These are phyloP conservation scores for Akebia trifoliata DNA, from an alignment of 164 flowering plant species.

Conservation along the genomic window DNA sequence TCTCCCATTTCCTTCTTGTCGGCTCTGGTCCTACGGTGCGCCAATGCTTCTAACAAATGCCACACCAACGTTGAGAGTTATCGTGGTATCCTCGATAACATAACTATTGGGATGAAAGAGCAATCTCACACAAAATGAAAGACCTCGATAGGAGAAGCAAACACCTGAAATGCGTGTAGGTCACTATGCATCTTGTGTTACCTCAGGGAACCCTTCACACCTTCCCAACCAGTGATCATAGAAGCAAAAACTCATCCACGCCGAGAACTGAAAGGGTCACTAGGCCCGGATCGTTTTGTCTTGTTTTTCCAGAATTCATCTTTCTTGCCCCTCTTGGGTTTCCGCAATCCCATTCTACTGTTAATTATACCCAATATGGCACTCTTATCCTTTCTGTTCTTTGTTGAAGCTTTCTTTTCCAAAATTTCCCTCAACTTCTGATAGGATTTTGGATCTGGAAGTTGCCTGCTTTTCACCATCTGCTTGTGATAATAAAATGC, in stretches of 20 bases:
- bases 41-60: too few species aligned
- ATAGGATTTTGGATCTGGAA: slow-evolving; percentile 71
- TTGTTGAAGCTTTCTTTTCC: slow-evolving; percentile 64
- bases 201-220: too few species aligned
- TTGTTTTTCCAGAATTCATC: slow-evolving; percentile 92
- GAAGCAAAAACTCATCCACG: background rate
- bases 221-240: background rate
- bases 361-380: slow-evolving; percentile 78
- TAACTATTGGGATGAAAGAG: too few species aligned
- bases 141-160: too few species aligned
- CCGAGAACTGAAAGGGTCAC: slow-evolving; percentile 1
- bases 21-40: too few species aligned
- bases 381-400: slow-evolving; percentile 70
- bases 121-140: too few species aligned
- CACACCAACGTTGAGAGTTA: too few species aligned
- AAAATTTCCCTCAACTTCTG: slow-evolving; percentile 70
- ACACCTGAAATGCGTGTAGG: too few species aligned
- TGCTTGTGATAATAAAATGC: slow-evolving; percentile 84
- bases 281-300: slow-evolving; percentile 26
- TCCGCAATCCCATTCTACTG: slow-evolving; percentile 51
- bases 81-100: too few species aligned
- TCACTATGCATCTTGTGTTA: too few species aligned
- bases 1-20: too few species aligned
- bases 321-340: slow-evolving; percentile 63
- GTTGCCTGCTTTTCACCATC: slow-evolving; percentile 76